Base-by-base conservation (phyloP, 2,329 filamentous ascomycete species). In the Calonectria multiphialidica region DNA sequence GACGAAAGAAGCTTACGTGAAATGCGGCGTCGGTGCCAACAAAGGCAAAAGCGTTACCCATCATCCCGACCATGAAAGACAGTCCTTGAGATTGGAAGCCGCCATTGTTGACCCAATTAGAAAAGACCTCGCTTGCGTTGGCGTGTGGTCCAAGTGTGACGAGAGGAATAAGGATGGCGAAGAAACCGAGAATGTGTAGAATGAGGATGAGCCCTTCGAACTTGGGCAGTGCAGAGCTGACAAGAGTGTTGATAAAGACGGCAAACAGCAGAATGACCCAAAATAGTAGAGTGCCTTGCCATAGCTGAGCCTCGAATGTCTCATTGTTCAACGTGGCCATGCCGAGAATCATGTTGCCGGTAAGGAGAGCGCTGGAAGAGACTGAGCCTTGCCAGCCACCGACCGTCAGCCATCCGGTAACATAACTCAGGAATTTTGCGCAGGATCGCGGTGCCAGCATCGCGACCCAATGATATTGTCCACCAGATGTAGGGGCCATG, bases 381-480 rank as follows among this genome's bases (percentile, higher is more conserved):
- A 79, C 77, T 0, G 81, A 78, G 23, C 80, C 81, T 57, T 81
- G 86, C 87, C 86, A 89, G 10, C 84, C 86, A n/a, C 85, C 82
- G n/a, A 88, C 83, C 1, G 85, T 86, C 42, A 88, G 78, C 88
- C 87, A 89, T 65, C 86, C 84, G 72, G 77, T 78, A 6, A 88
- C 81, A 76, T 91, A 91, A 73, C 88, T 90, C 7, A 91, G 81
- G 62, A 88, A 86, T 69, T 87, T 89, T 74, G 90, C 86, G 35
- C 84, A 84, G 21, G 81, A 82, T 1, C 80, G 80, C 0, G 88
- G 87, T 2, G 80, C 87, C 67, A 91, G 86, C 74, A 89, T 87
- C 1, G 87, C 88, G 0, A 91, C 88, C 89, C 89, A 91, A 77
- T 91, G 89, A 74, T 91, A 92, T 80, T 92, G 89, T 10, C 90